phyloP scores from a whole-genome alignment of 805 yeast species.

The Groenewaldozyma tartarivorans region DNA sequence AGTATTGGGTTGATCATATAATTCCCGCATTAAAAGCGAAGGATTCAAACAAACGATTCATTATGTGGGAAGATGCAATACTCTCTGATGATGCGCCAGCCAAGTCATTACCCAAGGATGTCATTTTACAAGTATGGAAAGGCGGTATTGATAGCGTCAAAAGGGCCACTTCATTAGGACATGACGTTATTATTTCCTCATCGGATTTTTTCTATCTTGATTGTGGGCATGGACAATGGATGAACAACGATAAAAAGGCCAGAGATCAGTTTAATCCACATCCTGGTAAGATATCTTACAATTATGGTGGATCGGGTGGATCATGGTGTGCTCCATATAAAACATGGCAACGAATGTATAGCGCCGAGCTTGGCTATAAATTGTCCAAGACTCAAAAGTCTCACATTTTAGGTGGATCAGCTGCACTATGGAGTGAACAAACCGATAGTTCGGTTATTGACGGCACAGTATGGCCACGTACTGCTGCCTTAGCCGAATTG shows the following conservation, averaged over 20 bases:
- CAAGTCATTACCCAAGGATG: constrained; percentile 24
- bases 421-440: constrained; percentile 34
- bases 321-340: constrained; percentile 38
- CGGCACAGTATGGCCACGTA: constrained; percentile 32
- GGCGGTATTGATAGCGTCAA: constrained; percentile 20
- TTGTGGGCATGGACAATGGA: constrained; percentile 34
- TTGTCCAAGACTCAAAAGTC: constrained; percentile 25
- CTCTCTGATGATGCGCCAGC: constrained; percentile 18
- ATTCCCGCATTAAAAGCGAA: constrained; percentile 26
- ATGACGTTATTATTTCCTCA: constrained; percentile 33
- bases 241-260: constrained; percentile 30
- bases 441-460: constrained; percentile 28
- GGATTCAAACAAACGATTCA: constrained; percentile 18
- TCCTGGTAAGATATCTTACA: constrained; percentile 22
- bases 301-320: constrained; percentile 28
- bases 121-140: constrained; percentile 32
- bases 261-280: constrained; percentile 17
- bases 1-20: constrained; percentile 30
- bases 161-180: constrained; percentile 28
- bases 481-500: constrained; percentile 34
- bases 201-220: constrained; percentile 30
- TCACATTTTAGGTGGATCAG: constrained; percentile 33
- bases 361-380: constrained; percentile 27
- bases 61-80: constrained; percentile 35
- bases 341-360: constrained; percentile 35